Evolutionary conservation across 345 rosid genomes (phyloP).

Genomic region (Arabidopsis suecica): DNA sequence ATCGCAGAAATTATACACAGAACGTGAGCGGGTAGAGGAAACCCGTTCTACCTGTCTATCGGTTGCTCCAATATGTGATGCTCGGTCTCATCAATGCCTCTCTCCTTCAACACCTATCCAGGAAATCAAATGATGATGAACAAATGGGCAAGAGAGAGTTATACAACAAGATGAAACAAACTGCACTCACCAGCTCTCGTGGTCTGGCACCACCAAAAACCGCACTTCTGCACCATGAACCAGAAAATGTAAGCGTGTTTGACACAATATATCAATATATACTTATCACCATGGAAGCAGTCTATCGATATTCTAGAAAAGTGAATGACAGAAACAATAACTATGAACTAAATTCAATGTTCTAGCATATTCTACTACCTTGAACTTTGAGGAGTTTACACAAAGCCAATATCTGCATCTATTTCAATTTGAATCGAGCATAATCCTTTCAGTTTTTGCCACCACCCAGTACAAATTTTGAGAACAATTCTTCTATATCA

Average conservation of each 20-base stretch:
- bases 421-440: slow-evolving; percentile 8
- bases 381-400: slow-evolving; percentile 24
- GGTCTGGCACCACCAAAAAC: slow-evolving; percentile 91
- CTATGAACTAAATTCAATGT: slow-evolving; percentile 18
- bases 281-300: slow-evolving; percentile 14
- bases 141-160: slow-evolving; percentile 1
- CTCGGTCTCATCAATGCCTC: slow-evolving; percentile 60
- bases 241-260: slow-evolving; percentile 23
- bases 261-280: not conserved
- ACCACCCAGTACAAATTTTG: slow-evolving; percentile 9
- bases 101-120: slow-evolving; percentile 73
- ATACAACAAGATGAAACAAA: slow-evolving; percentile 35
- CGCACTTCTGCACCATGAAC: slow-evolving; percentile 60
- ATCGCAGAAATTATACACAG: not conserved
- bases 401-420: slow-evolving; percentile 19
- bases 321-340: not conserved
- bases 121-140: slow-evolving; percentile 8
- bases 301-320: slow-evolving; percentile 14
- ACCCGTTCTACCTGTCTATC: slow-evolving; percentile 56
- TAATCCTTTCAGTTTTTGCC: slow-evolving; percentile 15
- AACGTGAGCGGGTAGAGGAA: slow-evolving; percentile 3
- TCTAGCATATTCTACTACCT: slow-evolving; percentile 20
- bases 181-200: slow-evolving; percentile 71
- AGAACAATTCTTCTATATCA: slow-evolving; percentile 9
- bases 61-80: slow-evolving; percentile 52